Evolutionary conservation across 495 filamentous ascomycete species (phyloP).

Genomic region (Entonaema liquescens): DNA sequence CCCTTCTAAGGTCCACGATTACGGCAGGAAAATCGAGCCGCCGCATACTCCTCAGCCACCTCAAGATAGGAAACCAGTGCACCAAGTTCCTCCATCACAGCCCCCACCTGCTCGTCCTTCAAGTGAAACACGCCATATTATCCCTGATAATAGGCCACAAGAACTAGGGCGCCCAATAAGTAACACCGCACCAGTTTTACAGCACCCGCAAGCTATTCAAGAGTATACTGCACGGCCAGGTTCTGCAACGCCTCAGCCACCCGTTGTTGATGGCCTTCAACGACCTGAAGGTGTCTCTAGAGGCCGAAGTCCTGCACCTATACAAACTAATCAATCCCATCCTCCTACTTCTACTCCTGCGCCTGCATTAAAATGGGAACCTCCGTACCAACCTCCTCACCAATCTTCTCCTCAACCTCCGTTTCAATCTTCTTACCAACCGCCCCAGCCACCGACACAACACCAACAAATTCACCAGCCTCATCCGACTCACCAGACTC

Average conservation of each 20-base stretch:
- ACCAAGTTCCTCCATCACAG: conserved; percentile 17
- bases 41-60: conserved; percentile 25
- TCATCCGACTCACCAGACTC: conserved; percentile 39
- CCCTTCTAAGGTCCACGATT: conserved; percentile 28
- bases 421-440: conserved; percentile 36
- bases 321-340: conserved; percentile 38
- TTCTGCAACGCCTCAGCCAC: conserved; percentile 36
- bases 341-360: conserved; percentile 28
- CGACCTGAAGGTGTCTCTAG: conserved; percentile 37
- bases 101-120: conserved; percentile 23
- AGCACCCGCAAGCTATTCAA: conserved; percentile 51
- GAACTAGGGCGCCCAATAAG: conserved; percentile 42
- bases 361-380: conserved; percentile 58
- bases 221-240: conserved; percentile 40
- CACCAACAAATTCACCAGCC: conserved; percentile 39
- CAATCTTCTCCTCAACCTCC: conserved; percentile 30
- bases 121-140: conserved; percentile 36
- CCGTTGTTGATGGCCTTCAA: conserved; percentile 45
- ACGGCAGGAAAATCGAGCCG: conserved; percentile 26
- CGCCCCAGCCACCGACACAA: conserved; percentile 22
- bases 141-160: conserved; percentile 38
- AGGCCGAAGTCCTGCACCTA: conserved; percentile 41
- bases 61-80: conserved; percentile 22
- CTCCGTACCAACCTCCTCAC: conserved; percentile 54
- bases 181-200: conserved; percentile 48